These are phyloP conservation scores for Solanum chmielewskii DNA, from an alignment of 257 asterid species.

Conservation along the genomic window DNA sequence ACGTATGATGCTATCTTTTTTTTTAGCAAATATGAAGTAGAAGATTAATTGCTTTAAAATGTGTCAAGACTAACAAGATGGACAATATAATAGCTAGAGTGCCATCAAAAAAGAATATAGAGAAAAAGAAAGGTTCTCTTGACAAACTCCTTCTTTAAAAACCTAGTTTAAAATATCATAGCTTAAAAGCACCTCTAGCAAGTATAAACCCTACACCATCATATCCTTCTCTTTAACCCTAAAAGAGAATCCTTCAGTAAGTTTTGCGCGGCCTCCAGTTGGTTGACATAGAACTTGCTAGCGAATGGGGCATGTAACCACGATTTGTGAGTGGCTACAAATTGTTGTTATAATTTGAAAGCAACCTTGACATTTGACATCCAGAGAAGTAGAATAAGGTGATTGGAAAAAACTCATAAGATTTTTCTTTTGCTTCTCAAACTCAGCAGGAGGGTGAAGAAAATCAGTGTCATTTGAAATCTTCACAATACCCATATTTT, in stretches of 20 bases:
- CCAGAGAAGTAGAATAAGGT: background rate
- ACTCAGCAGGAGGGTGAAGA: slow-evolving; percentile 1
- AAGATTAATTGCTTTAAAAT: background rate
- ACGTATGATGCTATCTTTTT: too few species aligned
- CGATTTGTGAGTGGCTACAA: slow-evolving; percentile 1
- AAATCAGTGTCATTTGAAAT: background rate
- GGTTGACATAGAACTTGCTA: slow-evolving; percentile 7
- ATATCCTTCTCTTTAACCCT: background rate
- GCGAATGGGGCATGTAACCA: background rate
- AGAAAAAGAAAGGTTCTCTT: background rate
- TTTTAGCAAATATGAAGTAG: background rate
- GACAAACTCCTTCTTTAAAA: background rate
- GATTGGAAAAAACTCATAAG: background rate
- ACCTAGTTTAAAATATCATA: background rate
- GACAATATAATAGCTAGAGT: background rate
- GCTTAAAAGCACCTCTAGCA: background rate
- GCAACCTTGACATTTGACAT: background rate
- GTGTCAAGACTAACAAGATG: background rate
- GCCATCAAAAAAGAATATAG: background rate
- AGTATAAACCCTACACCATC: background rate
- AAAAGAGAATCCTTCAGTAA: slow-evolving; percentile 5
- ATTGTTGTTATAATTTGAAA: background rate
- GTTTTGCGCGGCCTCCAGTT: background rate
- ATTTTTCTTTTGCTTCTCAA: slow-evolving; percentile 7
- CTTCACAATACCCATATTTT: background rate